Base-by-base conservation (phyloP, 768 basidiomycete species). In the Piloderma croceum region DNA sequence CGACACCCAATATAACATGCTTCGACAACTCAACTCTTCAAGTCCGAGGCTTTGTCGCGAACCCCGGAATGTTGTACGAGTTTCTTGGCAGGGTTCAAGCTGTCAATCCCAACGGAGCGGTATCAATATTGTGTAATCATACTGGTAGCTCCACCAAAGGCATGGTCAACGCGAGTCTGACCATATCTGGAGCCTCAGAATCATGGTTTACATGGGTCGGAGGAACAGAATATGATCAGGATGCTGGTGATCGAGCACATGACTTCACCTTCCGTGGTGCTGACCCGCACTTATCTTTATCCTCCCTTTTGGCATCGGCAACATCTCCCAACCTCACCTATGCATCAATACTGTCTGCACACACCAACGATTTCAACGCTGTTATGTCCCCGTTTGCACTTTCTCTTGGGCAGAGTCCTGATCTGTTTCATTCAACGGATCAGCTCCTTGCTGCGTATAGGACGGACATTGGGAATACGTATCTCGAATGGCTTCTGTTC, bases 401-500 rank as follows among this genome's bases (percentile, higher is more conserved):
- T 24, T 66, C 73, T 19, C 58, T 88, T 5, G 81, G 81, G 4
- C 77, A 81, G 53, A 70, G 47, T 29, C 69, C 82, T 3, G 66
- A 78, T 40, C 51, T 81, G 24, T 40, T 19, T 7, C 64, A 57
- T 5, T 69, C 83, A 18, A 88, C 83, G 12, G 73, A 85, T 52
- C 63, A 69, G 44, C 61, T 87, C 23, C 63, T 71, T 37, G 55
- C 60, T 1, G 62, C 64, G 36, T 88, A 88, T 51, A 51, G 65
- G 38, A 64, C 69, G 10, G 71, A 77, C 34, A 56, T 59, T 6
- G 81, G 80, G 5, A 74, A 85, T 45, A 51, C 70, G 23, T 86
- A 86, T 52, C 47, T 88, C 19, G 84, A 88, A 55, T 85, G 81
- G 82, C 36, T 88, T 25, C 42, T 77, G 45, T 86, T 87, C 60